Conservation (phyloP, 1,284 basidiomycete species). For the Trametes sp. region DNA sequence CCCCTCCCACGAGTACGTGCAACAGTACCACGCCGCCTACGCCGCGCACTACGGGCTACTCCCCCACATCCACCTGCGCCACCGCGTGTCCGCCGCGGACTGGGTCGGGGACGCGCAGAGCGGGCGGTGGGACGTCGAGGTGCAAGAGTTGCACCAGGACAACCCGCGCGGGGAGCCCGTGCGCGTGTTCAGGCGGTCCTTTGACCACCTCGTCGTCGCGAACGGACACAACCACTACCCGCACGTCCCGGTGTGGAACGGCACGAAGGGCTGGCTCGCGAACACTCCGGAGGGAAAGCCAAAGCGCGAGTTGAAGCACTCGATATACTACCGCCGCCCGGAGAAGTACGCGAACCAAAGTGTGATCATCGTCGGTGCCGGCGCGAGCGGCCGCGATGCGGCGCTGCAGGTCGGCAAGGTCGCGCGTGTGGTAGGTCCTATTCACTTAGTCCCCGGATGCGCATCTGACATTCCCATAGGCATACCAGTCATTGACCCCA, state of each 20-base stretch:
- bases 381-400: conserved; percentile 58
- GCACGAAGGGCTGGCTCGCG: conserved; percentile 56
- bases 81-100: conserved; percentile 51
- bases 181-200: conserved; percentile 32
- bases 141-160: conserved; percentile 25
- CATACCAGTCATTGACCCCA: conserved; percentile 51
- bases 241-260: conserved; percentile 51
- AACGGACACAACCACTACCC: conserved; percentile 64
- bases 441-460: not conserved
- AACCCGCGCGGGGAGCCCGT: conserved; percentile 13
- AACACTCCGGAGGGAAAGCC: conserved; percentile 36
- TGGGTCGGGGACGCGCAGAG: conserved; percentile 52
- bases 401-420: conserved; percentile 50
- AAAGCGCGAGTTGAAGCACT: conserved; percentile 54
- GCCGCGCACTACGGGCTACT: conserved; percentile 49
- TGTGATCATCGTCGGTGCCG: conserved; percentile 60
- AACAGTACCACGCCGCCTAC: conserved; percentile 55
- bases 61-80: conserved; percentile 52
- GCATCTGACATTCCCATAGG: conserved; percentile 37
- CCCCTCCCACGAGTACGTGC: conserved; percentile 54
- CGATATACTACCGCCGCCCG: conserved; percentile 61
- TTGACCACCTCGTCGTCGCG: conserved; percentile 63
- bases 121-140: conserved; percentile 55
- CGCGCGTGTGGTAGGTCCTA: conserved; percentile 50
- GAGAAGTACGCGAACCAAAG: conserved; percentile 50